Percentiles rank a stretch among this genome's conserved stretches.
Conservation (phyloP, 176 grass and related monocot genomes). For the Elaeis guineensis region DNA sequence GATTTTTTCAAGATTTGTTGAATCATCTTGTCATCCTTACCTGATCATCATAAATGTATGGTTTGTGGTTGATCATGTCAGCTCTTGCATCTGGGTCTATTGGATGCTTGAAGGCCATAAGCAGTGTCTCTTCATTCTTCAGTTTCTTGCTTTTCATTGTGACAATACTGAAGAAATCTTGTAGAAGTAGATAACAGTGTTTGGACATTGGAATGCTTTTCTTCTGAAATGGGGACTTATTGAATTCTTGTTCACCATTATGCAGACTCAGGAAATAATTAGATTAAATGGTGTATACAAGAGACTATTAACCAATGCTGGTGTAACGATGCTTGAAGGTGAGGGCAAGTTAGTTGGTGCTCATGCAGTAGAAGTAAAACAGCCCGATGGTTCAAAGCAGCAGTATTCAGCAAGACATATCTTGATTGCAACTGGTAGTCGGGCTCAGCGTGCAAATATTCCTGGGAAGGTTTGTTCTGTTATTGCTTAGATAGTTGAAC, state of each 20-base stretch:
- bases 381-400: conserved; percentile 56
- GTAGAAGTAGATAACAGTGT: not conserved
- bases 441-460: conserved; percentile 58
- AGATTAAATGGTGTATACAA: conserved; percentile 77
- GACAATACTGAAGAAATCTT: not conserved
- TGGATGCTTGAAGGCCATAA: no score
- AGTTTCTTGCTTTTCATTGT: no score
- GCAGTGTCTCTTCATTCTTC: no score
- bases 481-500: not conserved
- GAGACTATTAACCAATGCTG: conserved; percentile 53
- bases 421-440: conserved; percentile 78
- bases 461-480: conserved; percentile 68
- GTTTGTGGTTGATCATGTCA: no score
- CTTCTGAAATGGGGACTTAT: not conserved
- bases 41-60: no score
- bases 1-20: no score
- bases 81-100: no score
- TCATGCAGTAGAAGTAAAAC: conserved; percentile 60
- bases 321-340: conserved; percentile 88
- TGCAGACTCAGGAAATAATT: conserved; percentile 79
- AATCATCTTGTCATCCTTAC: no score
- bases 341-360: conserved; percentile 62
- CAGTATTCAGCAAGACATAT: conserved; percentile 60
- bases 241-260: not conserved
- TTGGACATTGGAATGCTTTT: not conserved